Percentiles rank a stretch among this genome's conserved stretches.
phyloP scores from a whole-genome alignment of 2,329 filamentous ascomycete species.

The Chaetomiaceae sp. region DNA sequence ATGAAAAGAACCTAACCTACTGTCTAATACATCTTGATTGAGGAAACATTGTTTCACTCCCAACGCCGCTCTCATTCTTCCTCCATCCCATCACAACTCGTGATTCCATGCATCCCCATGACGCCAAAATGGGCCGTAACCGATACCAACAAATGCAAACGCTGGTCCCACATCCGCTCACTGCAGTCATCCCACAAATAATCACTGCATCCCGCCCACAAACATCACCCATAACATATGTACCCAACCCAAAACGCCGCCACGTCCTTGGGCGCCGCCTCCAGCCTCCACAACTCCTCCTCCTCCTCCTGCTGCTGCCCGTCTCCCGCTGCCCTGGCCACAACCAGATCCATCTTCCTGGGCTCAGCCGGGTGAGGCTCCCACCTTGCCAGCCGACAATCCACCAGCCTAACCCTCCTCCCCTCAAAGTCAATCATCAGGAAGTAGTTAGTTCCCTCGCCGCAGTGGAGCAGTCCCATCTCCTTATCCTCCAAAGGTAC shows the following conservation, averaged over 20 bases:
- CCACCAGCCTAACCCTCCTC: slow-evolving; percentile 10
- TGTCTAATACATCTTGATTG: too few species aligned
- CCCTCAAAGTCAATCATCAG: slow-evolving; percentile 17
- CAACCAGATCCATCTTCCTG: slow-evolving; percentile 15
- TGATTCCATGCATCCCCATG: too few species aligned
- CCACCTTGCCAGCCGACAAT: slow-evolving; percentile 11
- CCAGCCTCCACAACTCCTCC: slow-evolving; percentile 11
- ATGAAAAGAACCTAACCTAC: too few species aligned
- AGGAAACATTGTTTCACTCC: too few species aligned
- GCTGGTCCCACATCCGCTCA: too few species aligned
- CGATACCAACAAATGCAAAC: too few species aligned
- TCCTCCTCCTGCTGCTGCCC: not conserved
- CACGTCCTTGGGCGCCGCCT: slow-evolving; percentile 14
- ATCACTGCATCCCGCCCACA: not conserved
- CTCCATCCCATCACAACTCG: too few species aligned
- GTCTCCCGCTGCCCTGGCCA: not conserved
- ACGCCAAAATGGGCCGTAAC: too few species aligned
- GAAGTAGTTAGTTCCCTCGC: slow-evolving; percentile 2
- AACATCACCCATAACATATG: slow-evolving; percentile 14
- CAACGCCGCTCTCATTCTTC: too few species aligned
- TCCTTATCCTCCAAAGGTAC: slow-evolving; percentile 5
- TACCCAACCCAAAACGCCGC: slow-evolving; percentile 18
- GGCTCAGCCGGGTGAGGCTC: slow-evolving; percentile 1
- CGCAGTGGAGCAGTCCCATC: slow-evolving; percentile 17
- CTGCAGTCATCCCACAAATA: not conserved